These are phyloP conservation scores for Leishmania guyanensis DNA, from an alignment of 208 protist genomes.

Conservation along the genomic window DNA sequence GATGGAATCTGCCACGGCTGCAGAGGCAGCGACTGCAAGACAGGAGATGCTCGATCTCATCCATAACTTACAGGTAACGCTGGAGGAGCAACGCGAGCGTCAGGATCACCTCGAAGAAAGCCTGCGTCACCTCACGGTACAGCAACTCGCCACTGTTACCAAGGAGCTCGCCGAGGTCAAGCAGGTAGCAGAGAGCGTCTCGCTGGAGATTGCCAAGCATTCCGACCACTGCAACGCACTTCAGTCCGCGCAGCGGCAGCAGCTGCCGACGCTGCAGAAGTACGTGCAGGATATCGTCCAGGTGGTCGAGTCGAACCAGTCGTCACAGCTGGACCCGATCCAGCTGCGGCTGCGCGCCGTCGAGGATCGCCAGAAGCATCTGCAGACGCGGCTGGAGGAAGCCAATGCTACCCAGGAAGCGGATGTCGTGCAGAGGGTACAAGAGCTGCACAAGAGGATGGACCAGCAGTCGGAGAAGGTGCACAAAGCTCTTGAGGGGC, in stretches of 20 bases:
- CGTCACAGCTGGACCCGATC: slow-evolving; percentile 18
- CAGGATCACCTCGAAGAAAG: background rate
- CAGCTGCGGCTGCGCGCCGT: slow-evolving; percentile 24
- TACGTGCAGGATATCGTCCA: slow-evolving; percentile 30
- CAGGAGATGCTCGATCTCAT: background rate
- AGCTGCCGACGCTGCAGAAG: slow-evolving; percentile 32
- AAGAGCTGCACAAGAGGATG: slow-evolving; percentile 3
- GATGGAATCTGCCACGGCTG: background rate
- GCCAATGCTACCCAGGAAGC: slow-evolving; percentile 6
- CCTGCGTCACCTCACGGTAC: slow-evolving; percentile 3
- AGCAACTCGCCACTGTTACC: slow-evolving; percentile 7
- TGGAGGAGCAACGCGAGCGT: slow-evolving; percentile 6
- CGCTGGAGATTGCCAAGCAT: slow-evolving; percentile 3
- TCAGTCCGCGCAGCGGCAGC: slow-evolving; percentile 29
- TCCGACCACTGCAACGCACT: slow-evolving; percentile 15
- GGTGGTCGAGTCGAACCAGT: slow-evolving; percentile 25
- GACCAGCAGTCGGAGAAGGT: slow-evolving; percentile 5
- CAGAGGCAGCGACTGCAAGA: background rate
- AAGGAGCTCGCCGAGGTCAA: slow-evolving; percentile 6
- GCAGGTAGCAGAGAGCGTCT: slow-evolving; percentile 2
- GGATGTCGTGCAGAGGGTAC: slow-evolving; percentile 1
- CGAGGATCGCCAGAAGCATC: slow-evolving; percentile 20
- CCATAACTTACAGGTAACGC: background rate
- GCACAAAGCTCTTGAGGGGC: slow-evolving; percentile 1
- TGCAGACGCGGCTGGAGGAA: slow-evolving; percentile 20